Evolutionary conservation across 177 flowering plant genomes (phyloP).

Genomic region (Vitis hybrid): DNA sequence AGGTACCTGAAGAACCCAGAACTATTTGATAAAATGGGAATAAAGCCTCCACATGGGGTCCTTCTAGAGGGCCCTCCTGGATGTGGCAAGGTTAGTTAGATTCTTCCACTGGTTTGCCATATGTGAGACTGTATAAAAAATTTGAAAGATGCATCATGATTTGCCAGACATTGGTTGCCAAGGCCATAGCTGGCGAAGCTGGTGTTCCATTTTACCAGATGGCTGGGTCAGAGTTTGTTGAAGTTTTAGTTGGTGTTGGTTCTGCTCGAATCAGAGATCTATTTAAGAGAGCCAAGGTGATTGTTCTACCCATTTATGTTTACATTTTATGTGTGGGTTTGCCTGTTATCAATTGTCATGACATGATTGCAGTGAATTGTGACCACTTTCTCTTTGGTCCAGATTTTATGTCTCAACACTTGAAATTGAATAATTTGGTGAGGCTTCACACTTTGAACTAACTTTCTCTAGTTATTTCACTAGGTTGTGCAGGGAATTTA

Average conservation of each 20-base stretch:
- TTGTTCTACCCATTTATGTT: constrained; percentile 8
- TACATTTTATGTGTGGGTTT: not conserved
- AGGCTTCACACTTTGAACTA: not conserved
- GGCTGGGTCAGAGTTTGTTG: constrained; percentile 99
- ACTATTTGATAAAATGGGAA: constrained; percentile 90
- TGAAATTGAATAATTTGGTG: not conserved
- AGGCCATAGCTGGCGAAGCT: constrained; percentile 99
- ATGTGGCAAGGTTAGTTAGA: constrained; percentile 84
- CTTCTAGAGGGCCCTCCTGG: constrained; percentile 98
- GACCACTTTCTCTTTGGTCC: not conserved
- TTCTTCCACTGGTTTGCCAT: not conserved
- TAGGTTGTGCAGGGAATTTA: not conserved
- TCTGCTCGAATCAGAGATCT: constrained; percentile 96
- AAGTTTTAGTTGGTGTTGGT: constrained; percentile 97
- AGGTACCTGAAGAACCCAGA: constrained; percentile 95
- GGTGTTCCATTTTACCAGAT: constrained; percentile 98
- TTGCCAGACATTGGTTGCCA: constrained; percentile 90
- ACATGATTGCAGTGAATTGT: constrained; percentile 1
- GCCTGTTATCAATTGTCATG: not conserved
- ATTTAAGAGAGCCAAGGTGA: constrained; percentile 93
- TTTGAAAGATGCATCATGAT: not conserved
- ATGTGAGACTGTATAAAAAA: not conserved
- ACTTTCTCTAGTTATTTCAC: not conserved
- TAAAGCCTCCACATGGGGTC: constrained; percentile 98
- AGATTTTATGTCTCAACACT: not conserved